phyloP scores from a whole-genome alignment of 371 early-diverging fungal species.

The Conidiobolus incongruus region DNA sequence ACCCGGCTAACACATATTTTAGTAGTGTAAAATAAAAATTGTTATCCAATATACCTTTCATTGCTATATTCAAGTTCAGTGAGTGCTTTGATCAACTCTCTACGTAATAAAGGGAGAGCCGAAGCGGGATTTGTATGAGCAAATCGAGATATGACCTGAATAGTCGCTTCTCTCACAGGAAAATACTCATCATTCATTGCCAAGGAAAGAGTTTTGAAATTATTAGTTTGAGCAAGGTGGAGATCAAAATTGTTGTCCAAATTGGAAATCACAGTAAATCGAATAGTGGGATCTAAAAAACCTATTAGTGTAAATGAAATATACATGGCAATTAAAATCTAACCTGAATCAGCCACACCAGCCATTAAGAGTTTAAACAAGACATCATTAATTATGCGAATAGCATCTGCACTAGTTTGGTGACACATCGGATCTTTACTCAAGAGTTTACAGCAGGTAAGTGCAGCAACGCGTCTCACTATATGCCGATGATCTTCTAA shows the following conservation, averaged over 20 bases:
- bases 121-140: constrained; percentile 78
- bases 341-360: constrained; percentile 78
- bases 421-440: constrained; percentile 46
- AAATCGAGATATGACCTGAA: constrained; percentile 70
- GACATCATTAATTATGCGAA: constrained; percentile 72
- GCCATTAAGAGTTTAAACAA: constrained; percentile 69
- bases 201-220: constrained; percentile 68
- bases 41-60: no score
- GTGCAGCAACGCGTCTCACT: constrained; percentile 73
- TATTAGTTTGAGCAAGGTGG: constrained; percentile 76
- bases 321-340: no score
- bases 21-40: no score
- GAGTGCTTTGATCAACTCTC: constrained; percentile 68
- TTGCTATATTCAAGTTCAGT: constrained; percentile 85
- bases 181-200: constrained; percentile 86
- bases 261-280: constrained; percentile 56
- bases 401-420: constrained; percentile 61
- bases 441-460: constrained; percentile 71
- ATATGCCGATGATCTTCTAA: no score
- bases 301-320: no score
- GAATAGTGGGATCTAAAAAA: constrained; percentile 39
- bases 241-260: constrained; percentile 70
- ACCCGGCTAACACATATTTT: no score
- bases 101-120: constrained; percentile 74
- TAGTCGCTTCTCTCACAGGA: constrained; percentile 64